Base-by-base conservation (phyloP, 441 rosid species). In the Syzygium malaccense region DNA sequence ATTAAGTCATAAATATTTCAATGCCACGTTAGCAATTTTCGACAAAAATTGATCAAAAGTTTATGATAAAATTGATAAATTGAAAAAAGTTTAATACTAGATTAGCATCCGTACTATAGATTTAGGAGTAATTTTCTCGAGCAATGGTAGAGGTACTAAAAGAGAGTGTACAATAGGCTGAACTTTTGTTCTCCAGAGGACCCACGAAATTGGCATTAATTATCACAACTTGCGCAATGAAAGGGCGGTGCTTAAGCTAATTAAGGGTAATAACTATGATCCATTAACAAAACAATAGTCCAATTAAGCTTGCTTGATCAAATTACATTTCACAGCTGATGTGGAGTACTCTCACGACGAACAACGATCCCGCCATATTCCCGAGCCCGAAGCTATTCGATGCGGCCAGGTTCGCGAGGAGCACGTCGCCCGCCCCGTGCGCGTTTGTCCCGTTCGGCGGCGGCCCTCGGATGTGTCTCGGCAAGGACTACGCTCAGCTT, bases 51-150 rank as follows among this genome's bases (percentile, higher is more conserved):
- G 15, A 58, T 2, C 6, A 1, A 8, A 12, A 26, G 6, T 64
- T 30, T 64, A 64, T 10, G 2, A 64, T 0, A n/a, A 14, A 64
- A 30, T 64, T 64, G 5, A 1, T 0, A 14, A 64, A 64, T n/a
- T 64, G 15, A 0, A 30, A 62, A 51, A 64, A 64, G 15, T n/a
- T 30, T 28, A 60, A 28, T 0, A 60, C 28, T 57, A 2, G 6
- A 60, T 60, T 28, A 4, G 0, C 4, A 60, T 60, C 0, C 7
- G 4, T 30, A 30, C 15, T 2, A 62, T 62, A 4, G 0, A 7
- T 14, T n/a, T 7, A 62, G 6, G 3, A 2, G 10, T 62, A 14
- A 64, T 64, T 64, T n/a, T 30, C 37, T 60, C 8, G 0, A 28
- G 62, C 2, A 0, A 3, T 4, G 5, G 7, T 64, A 64, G 1